Base-by-base conservation (phyloP, 352 stramenopile species). In the Phytophthora parvispora region DNA sequence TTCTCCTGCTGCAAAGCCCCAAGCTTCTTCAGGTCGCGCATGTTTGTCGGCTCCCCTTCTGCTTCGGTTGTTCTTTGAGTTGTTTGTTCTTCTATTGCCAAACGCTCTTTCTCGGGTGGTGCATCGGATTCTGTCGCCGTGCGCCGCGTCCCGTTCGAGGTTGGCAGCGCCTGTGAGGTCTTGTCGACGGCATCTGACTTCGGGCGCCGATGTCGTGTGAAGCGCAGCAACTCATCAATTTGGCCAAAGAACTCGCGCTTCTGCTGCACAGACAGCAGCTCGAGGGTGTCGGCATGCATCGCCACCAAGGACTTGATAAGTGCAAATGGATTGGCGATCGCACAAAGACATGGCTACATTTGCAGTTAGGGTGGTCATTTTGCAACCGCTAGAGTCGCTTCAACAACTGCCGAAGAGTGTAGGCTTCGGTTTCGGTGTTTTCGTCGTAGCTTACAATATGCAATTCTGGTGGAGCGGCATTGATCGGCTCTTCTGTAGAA, bases 181-280 rank as follows among this genome's bases (percentile, higher is more conserved):
- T 51, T 27, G 45, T 49, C 24, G 15, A 45, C 48, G 55, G 31
- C 22, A 53, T 54, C 38, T 15, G 69, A 27, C 34, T 69, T 59
- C 7, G 40, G 25, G 32, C 67, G 57, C 60, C 56, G 64, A 63
- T 27, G 61, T 61, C 36, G 59, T 56, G 58, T n/a, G 48, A 52
- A 50, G 15, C 13, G 56, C 15, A 86, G 27, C 43, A 92, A 66
- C 38, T 69, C 70, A 22, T 89, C 77, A 27, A 91, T 55, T 15
- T 78, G 58, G 13, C 56, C 31, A 65, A 90, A 89, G 70, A 89
- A 90, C 7, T 57, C 25, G 29, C 40, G 68, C 79, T 90, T 89
- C 32, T 79, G 42, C 42, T 79, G 24, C 20, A 54, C 64, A 10
- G 75, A 78, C 9, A 88, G 77, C 60, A 89, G 60, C 56, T 59